Conservation (phyloP, 1,284 basidiomycete genomes). For the Bjerkandera adusta region DNA sequence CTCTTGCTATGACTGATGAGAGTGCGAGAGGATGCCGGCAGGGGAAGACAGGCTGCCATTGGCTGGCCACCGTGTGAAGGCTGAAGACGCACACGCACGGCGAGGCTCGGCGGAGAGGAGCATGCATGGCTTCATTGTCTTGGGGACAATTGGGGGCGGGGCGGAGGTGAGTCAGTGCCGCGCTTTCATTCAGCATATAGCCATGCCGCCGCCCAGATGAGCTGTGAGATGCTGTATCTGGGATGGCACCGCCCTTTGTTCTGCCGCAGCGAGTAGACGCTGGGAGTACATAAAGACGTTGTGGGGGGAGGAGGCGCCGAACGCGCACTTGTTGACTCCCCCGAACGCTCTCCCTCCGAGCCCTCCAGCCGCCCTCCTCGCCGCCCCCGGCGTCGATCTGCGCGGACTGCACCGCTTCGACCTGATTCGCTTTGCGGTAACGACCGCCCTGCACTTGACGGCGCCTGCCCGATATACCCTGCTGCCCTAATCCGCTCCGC, state of each 20-base stretch:
- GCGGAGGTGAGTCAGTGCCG: conserved; percentile 1
- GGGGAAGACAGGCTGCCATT: background rate
- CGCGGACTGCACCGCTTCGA: no score
- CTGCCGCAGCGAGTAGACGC: background rate
- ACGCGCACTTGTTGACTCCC: background rate
- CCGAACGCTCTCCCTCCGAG: background rate
- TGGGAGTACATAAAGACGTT: background rate
- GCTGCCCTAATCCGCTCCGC: conserved; percentile 13
- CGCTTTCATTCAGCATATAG: conserved; percentile 1
- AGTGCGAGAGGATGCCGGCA: background rate
- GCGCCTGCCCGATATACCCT: conserved; percentile 5
- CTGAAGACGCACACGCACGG: no score
- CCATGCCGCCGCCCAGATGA: no score
- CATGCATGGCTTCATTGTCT: background rate
- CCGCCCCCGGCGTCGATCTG: no score
- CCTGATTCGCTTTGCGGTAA: no score
- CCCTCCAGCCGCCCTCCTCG: background rate
- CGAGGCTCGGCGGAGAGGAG: no score
- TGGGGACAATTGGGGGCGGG: conserved; percentile 3
- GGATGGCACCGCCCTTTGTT: background rate
- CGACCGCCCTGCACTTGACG: no score
- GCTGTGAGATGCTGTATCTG: conserved; percentile 7
- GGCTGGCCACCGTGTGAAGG: no score
- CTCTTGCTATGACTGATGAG: conserved; percentile 3
- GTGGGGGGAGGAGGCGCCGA: no score